These are phyloP conservation scores for Leishmania aethiopica DNA, from an alignment of 208 protist species.

Conservation along the genomic window DNA sequence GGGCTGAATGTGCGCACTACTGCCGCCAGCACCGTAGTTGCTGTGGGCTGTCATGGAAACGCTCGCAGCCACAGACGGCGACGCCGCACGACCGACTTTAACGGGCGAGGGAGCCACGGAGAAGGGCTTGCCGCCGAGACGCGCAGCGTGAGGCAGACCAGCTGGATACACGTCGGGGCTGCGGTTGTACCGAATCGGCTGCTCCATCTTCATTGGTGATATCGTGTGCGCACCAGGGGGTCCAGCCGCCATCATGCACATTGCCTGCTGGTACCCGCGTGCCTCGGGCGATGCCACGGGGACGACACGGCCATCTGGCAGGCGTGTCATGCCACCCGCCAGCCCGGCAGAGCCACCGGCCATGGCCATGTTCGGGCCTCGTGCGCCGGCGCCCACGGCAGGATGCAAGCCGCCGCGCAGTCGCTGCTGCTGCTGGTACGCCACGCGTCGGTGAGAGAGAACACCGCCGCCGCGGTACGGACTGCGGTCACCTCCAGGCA, in stretches of 20 bases:
- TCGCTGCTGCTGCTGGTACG: constrained; percentile 1
- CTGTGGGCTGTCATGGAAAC: background rate
- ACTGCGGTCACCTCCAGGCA: background rate
- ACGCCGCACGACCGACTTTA: background rate
- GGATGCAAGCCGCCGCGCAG: constrained; percentile 6
- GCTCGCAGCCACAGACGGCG: constrained; percentile 16
- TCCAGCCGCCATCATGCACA: background rate
- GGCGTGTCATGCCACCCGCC: constrained; percentile 2
- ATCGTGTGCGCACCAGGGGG: background rate
- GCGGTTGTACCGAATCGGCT: background rate
- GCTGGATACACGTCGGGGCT: background rate
- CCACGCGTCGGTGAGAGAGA: background rate
- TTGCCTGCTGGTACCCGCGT: constrained; percentile 3
- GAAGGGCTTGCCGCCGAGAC: background rate
- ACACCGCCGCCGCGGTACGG: background rate
- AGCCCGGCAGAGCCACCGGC: constrained; percentile 9
- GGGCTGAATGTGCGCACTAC: constrained; percentile 33
- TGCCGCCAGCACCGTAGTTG: background rate
- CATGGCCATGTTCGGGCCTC: background rate
- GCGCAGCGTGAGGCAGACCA: background rate
- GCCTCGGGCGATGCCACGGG: constrained; percentile 20
- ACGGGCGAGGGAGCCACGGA: background rate
- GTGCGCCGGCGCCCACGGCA: background rate
- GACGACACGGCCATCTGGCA: constrained; percentile 21
- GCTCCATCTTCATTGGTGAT: background rate